phyloP scores from a whole-genome alignment of 2,329 filamentous ascomycete species.

The Xylaria sp. region DNA sequence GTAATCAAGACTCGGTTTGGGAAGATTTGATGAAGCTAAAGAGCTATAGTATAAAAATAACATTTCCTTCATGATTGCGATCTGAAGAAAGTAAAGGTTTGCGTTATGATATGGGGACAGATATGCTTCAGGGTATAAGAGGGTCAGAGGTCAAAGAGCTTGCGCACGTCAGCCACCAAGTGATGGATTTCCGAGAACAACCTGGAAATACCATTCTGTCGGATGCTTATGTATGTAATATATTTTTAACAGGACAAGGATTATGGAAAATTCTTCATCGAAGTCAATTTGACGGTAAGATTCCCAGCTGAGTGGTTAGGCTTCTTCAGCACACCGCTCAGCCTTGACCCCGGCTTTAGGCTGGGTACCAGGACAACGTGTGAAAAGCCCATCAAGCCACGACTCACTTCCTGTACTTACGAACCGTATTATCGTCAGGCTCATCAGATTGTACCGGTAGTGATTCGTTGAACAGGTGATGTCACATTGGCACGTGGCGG shows the following conservation, averaged over 20 bases:
- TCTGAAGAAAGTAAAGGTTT: background rate
- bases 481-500: background rate
- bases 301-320: background rate
- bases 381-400: background rate
- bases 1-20: background rate
- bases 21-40: background rate
- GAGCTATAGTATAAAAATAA: background rate
- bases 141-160: background rate
- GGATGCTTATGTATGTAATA: background rate
- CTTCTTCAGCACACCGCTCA: constrained; percentile 1
- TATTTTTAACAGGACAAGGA: background rate
- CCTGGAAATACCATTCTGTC: background rate
- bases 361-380: constrained; percentile 5
- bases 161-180: background rate
- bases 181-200: background rate
- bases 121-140: background rate
- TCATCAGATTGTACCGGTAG: background rate
- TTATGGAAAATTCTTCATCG: background rate
- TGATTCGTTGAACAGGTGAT: background rate
- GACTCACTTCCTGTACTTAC: background rate
- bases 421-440: background rate
- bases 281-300: background rate
- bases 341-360: background rate
- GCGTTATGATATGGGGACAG: background rate
- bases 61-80: background rate